Conservation (phyloP, 108 stramenopile species). For the Poteriospumella lacustris region DNA sequence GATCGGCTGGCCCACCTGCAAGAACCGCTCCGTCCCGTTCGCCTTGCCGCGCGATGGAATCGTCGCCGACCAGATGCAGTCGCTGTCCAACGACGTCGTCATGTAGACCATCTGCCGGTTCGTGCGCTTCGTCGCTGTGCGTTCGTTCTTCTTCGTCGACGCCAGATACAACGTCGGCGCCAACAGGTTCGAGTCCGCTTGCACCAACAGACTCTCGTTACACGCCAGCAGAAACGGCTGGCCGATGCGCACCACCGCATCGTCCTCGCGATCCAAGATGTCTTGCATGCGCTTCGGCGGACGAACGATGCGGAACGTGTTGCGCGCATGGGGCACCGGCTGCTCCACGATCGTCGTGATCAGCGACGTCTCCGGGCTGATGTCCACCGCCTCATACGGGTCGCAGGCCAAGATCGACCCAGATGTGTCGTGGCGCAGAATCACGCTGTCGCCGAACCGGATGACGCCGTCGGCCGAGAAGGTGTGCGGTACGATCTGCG, state of each 20-base stretch:
- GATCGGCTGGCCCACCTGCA: too few relatives aligned
- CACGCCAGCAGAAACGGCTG: slow-evolving; percentile 39
- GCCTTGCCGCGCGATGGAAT: too few relatives aligned
- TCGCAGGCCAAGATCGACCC: too few relatives aligned
- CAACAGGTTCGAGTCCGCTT: slow-evolving; percentile 26
- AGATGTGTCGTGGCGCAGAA: too few relatives aligned
- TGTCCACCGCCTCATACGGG: too few relatives aligned
- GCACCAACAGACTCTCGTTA: slow-evolving; percentile 36
- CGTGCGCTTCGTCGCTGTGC: slow-evolving; percentile 31
- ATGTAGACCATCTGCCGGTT: slow-evolving; percentile 48
- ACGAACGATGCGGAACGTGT: too few relatives aligned
- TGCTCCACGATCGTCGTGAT: too few relatives aligned
- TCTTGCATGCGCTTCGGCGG: too few relatives aligned
- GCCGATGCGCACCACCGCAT: slow-evolving; percentile 35
- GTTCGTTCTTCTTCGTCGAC: slow-evolving; percentile 44
- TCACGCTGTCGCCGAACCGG: slow-evolving; percentile 34
- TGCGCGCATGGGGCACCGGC: too few relatives aligned
- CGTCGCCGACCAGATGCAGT: slow-evolving; percentile 34
- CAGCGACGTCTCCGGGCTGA: too few relatives aligned
- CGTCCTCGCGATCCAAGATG: too few relatives aligned
- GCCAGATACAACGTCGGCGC: slow-evolving; percentile 41
- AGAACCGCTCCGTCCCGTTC: too few relatives aligned
- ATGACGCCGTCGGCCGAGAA: slow-evolving; percentile 19
- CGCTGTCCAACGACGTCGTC: slow-evolving; percentile 16
- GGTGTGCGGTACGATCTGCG: slow-evolving; percentile 20